Evolutionary conservation across 2,329 filamentous ascomycete genomes (phyloP).

Genomic region (Neonectria hederae): DNA sequence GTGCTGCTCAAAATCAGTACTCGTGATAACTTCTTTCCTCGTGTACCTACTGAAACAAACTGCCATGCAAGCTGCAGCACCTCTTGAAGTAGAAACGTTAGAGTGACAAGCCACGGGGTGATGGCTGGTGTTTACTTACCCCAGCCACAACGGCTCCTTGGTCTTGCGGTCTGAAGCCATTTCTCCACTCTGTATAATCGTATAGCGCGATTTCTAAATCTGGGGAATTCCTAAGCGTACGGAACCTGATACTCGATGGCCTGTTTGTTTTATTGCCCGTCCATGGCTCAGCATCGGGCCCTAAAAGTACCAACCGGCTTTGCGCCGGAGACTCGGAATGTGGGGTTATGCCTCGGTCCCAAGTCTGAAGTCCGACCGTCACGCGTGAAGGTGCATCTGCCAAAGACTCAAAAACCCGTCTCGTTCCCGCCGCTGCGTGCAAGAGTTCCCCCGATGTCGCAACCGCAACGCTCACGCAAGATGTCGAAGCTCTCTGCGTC

Average conservation of each 20-base stretch:
- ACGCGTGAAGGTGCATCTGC: background rate
- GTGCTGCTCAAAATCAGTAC: slow-evolving; percentile 43
- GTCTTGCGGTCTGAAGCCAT: slow-evolving; percentile 35
- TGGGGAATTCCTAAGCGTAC: background rate
- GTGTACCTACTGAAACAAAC: slow-evolving; percentile 55
- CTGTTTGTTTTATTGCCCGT: slow-evolving; percentile 23
- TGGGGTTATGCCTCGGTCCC: slow-evolving; percentile 30
- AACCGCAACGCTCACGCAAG: slow-evolving; percentile 33
- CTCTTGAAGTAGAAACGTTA: slow-evolving; percentile 41
- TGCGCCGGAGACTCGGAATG: slow-evolving; percentile 30
- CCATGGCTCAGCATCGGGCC: slow-evolving; percentile 17
- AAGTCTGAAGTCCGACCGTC: slow-evolving; percentile 32
- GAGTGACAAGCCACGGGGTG: background rate
- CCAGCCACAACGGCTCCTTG: slow-evolving; percentile 57
- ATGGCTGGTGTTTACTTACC: slow-evolving; percentile 42
- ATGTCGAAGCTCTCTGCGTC: slow-evolving; percentile 79
- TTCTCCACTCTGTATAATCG: background rate
- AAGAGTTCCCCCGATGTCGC: slow-evolving; percentile 28
- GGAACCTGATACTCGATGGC: background rate
- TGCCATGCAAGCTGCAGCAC: slow-evolving; percentile 56
- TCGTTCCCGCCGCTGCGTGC: background rate
- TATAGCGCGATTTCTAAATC: background rate
- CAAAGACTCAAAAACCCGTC: slow-evolving; percentile 16
- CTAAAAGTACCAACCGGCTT: slow-evolving; percentile 28
- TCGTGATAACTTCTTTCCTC: background rate